phyloP scores from a whole-genome alignment of 176 grass and related monocot species.

The Oryza meridionalis region DNA sequence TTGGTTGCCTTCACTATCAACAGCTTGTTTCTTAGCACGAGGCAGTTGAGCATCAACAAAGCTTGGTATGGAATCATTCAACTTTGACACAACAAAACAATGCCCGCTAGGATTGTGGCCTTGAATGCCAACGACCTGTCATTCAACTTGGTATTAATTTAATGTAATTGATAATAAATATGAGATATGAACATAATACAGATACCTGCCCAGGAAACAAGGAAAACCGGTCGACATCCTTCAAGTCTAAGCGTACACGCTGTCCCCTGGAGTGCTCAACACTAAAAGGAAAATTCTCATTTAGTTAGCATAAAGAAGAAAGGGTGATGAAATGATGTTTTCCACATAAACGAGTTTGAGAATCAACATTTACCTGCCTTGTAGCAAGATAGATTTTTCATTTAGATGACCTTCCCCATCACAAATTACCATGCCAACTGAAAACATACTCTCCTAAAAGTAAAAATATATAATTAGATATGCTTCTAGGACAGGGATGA shows the following conservation, averaged over 20 bases:
- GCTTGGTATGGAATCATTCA: conserved; percentile 70
- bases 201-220: conserved; percentile 91
- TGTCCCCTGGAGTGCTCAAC: conserved; percentile 75
- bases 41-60: conserved; percentile 57
- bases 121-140: conserved; percentile 84
- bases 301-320: conserved; percentile 37
- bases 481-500: conserved; percentile 18
- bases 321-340: conserved; percentile 11
- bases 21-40: conserved; percentile 75
- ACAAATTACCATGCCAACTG: conserved; percentile 89
- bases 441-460: conserved; percentile 82
- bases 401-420: conserved; percentile 95
- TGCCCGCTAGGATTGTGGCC: conserved; percentile 95
- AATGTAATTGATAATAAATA: conserved; percentile 27
- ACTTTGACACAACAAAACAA: conserved; percentile 75
- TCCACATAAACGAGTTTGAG: conserved; percentile 14
- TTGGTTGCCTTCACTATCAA: conserved; percentile 45
- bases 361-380: conserved; percentile 67
- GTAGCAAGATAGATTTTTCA: conserved; percentile 95
- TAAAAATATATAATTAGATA: conserved; percentile 28
- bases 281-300: conserved; percentile 44
- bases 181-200: not conserved
- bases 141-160: conserved; percentile 38
- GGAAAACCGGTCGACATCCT: conserved; percentile 77
- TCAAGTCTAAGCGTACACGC: conserved; percentile 80